phyloP scores from a whole-genome alignment of 1,139 yeast species.

The Petasospora fabianii region DNA sequence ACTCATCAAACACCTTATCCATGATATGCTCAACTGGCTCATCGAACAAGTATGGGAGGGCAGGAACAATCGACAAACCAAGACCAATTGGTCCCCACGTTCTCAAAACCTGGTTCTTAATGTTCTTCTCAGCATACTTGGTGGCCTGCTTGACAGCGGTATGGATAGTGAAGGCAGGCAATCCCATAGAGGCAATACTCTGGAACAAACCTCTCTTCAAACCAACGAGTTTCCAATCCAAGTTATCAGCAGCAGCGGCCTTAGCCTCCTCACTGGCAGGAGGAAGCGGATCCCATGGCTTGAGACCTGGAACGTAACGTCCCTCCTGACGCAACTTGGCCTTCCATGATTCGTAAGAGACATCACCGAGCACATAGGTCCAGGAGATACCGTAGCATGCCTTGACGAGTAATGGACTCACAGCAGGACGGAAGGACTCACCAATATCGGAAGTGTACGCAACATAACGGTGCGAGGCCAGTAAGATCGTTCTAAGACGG shows the following conservation, averaged over 20 bases:
- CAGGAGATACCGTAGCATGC: conserved; percentile 74
- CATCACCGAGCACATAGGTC: conserved; percentile 78
- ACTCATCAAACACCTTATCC: conserved; percentile 60
- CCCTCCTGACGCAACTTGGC: conserved; percentile 69
- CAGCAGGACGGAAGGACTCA: conserved; percentile 85
- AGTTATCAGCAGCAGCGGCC: conserved; percentile 13
- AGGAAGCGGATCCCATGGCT: conserved; percentile 63
- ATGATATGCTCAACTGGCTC: conserved; percentile 76
- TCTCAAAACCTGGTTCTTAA: conserved; percentile 47
- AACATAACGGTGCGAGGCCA: conserved; percentile 78
- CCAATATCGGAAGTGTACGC: conserved; percentile 89
- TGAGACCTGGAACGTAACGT: conserved; percentile 54
- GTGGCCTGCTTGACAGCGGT: conserved; percentile 73
- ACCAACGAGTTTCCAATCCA: conserved; percentile 55
- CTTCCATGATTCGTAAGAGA: conserved; percentile 71
- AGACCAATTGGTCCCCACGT: conserved; percentile 75
- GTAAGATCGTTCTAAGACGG: conserved; percentile 62
- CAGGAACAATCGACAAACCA: conserved; percentile 76
- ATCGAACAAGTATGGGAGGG: conserved; percentile 74
- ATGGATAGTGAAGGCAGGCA: conserved; percentile 85
- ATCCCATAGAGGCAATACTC: conserved; percentile 79
- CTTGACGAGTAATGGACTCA: conserved; percentile 61
- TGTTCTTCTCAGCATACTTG: conserved; percentile 40
- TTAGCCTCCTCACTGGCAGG: conserved; percentile 40
- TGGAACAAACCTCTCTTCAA: conserved; percentile 76